These are phyloP conservation scores for Pisolithus marmoratus DNA, from an alignment of 768 basidiomycete genomes.

Conservation along the genomic window DNA sequence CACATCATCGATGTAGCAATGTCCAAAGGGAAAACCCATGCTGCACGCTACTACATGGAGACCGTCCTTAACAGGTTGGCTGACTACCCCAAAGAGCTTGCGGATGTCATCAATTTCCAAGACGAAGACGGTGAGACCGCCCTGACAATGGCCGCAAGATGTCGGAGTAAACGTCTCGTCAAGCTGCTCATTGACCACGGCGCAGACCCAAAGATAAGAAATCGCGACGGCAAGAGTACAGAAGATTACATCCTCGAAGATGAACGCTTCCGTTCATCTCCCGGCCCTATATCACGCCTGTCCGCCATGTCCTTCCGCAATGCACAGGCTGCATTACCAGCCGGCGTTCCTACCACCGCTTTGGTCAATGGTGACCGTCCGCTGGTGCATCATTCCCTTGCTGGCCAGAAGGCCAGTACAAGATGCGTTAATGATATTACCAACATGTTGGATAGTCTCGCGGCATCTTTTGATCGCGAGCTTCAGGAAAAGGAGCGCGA, in stretches of 20 bases:
- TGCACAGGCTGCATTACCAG: constrained; percentile 44
- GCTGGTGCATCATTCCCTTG: constrained; percentile 77
- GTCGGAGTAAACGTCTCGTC: constrained; percentile 90
- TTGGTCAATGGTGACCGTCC: constrained; percentile 53
- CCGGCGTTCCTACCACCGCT: constrained; percentile 39
- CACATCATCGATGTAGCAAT: constrained; percentile 97
- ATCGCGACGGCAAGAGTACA: constrained; percentile 92
- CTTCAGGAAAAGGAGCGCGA: constrained; percentile 89
- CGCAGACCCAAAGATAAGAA: constrained; percentile 91
- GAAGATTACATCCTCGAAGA: constrained; percentile 99
- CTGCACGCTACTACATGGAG: constrained; percentile 98
- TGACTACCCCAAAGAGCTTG: constrained; percentile 92
- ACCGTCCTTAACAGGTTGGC: constrained; percentile 81
- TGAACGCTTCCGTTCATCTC: constrained; percentile 92
- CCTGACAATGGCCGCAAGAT: constrained; percentile 92
- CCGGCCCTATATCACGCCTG: constrained; percentile 65
- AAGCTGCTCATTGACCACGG: constrained; percentile 95
- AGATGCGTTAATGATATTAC: constrained; percentile 82
- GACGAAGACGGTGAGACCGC: constrained; percentile 99
- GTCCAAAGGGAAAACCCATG: constrained; percentile 96
- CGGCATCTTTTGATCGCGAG: constrained; percentile 87
- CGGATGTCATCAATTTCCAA: constrained; percentile 98
- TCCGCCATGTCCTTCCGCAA: constrained; percentile 70
- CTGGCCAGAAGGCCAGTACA: constrained; percentile 82
- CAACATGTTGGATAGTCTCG: constrained; percentile 81